phyloP scores from a whole-genome alignment of 805 yeast species.

The Millerago galiae region DNA sequence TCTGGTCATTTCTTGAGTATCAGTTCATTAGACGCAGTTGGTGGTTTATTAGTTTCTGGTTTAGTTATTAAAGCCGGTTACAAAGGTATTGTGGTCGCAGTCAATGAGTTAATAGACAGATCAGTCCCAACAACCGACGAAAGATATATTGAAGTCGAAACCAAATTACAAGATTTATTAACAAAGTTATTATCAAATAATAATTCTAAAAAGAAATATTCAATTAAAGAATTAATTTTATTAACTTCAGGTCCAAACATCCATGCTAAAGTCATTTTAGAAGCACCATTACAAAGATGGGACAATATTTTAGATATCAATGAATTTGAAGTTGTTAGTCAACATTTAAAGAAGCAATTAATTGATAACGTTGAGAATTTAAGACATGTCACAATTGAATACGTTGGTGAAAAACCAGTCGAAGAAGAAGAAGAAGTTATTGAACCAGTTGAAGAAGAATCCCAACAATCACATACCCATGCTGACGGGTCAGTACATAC shows the following conservation, averaged over 20 bases:
- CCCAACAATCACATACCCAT: slow-evolving; percentile 18
- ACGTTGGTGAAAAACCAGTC: slow-evolving; percentile 28
- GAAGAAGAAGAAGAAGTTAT: slow-evolving; percentile 21
- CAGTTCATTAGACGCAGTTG: slow-evolving; percentile 86
- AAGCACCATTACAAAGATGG: slow-evolving; percentile 40
- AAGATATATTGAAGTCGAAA: slow-evolving; percentile 38
- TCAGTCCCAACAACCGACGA: slow-evolving; percentile 49
- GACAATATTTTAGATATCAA: slow-evolving; percentile 34
- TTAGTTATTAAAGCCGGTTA: slow-evolving; percentile 82
- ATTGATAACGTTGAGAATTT: slow-evolving; percentile 35
- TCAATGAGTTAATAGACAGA: slow-evolving; percentile 72
- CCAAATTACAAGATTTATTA: slow-evolving; percentile 30
- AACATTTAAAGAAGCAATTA: slow-evolving; percentile 29
- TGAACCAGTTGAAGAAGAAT: slow-evolving; percentile 9
- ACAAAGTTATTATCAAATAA: slow-evolving; percentile 34
- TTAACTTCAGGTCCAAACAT: slow-evolving; percentile 54
- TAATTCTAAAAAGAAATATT: slow-evolving; percentile 32
- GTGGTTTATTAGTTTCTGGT: slow-evolving; percentile 81
- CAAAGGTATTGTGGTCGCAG: slow-evolving; percentile 61
- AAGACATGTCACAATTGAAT: slow-evolving; percentile 37
- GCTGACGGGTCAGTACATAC: slow-evolving; percentile 23
- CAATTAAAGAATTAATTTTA: slow-evolving; percentile 37
- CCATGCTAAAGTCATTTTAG: slow-evolving; percentile 29
- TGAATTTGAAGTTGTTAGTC: slow-evolving; percentile 37
- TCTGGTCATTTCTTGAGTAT: slow-evolving; percentile 74